Evolutionary conservation across 345 rosid species (phyloP), one percentile per base, ranked within the genome.

Genomic region (Salix koriyanagi): DNA sequence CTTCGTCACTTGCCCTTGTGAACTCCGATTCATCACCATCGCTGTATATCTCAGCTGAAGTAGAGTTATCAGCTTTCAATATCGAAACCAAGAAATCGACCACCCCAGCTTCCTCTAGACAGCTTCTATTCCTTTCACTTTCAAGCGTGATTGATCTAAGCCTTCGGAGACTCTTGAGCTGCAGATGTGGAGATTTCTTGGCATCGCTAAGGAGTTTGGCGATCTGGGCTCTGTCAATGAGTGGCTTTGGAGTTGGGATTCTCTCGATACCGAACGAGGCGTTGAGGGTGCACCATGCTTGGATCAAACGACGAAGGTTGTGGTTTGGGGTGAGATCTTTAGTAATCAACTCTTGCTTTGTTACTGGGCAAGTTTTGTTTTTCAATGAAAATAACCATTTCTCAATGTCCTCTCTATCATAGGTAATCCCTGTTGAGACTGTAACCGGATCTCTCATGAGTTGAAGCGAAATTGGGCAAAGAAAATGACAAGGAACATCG

Each of bases 231-330:
- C 67, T 74, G 69, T 76, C 80, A 4, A 81, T 18, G 5, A 79
- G 86, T 0, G 84, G 75, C 77, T 80, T 84, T 2, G 89, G 92
- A 11, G 92, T 87, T 16, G 90, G 88, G 76, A 89, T 84, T 21
- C 87, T 78, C 23, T 87, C 88, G 67, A 87, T 56, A 9, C 85
- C 93, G 12, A 69, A 73, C 0, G 90, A 89, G 44, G 91, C 85
- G 30, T 94, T 84, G 76, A 89, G 80, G 8, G 89, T 88, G 89
- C 96, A 94, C 98, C 98, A 94, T 4, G 89, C 76, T 77, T 94
- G 97, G 84, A 94, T 94, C 65, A 94, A 81, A 1, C 98, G 92
- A 32, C 92, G 90, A 56, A 94, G 91, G n/a, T 88, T 92, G 88
- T 89, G 95, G 80, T 94, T 94, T 0, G 97, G 98, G 12, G 87